Base-by-base conservation (phyloP, 2,329 filamentous ascomycete genomes). In the Coniochaeta prunicola region DNA sequence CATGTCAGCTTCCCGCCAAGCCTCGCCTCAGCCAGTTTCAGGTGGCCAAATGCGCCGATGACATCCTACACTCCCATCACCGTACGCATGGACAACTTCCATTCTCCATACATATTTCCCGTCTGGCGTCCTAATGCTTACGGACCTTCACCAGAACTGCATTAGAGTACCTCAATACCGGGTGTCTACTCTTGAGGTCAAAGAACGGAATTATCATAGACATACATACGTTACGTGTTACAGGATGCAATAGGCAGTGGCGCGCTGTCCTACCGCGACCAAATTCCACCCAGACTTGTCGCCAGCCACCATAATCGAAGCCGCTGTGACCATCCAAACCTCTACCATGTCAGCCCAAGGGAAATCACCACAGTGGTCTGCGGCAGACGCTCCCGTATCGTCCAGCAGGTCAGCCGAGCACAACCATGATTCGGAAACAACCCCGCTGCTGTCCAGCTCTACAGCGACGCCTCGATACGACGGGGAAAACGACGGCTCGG, bases 391-490 rank as follows among this genome's bases (percentile, higher is more conserved):
- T 53, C 53, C 30, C 53, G 65, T 53, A 61, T 65, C 53, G 58
- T 66, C 59, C 58, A 66, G 62, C 21, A 63, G 33, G 57, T 69
- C 64, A 60, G 58, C 38, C 19, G 56, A 68, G 19, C 64, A 64
- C 1, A 63, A 70, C 7, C 30, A 13, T 9, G 53, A 36, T 3
- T 57, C 59, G 42, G 82, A 85, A 64, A 74, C 77, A n/a, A 79
- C 81, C n/a, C 81, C 81, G 19, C 74, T 85, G 15, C 74, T 85
- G 1, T 71, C 73, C 6, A 69, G 70, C 59, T 68, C 72, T 21
- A 67, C 71, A 54, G 66, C 67, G 28, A 71, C 70, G 15, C 69
- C 71, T 17, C 71, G 70, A 56, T 76, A 78, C 64, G 73, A 77
- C 61, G 74, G 72, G 56, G 69, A 74, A 17, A 65, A 68, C 28